Evolutionary conservation across 1,139 yeast species (phyloP).

Genomic region (Debaryomyces coudertii): DNA sequence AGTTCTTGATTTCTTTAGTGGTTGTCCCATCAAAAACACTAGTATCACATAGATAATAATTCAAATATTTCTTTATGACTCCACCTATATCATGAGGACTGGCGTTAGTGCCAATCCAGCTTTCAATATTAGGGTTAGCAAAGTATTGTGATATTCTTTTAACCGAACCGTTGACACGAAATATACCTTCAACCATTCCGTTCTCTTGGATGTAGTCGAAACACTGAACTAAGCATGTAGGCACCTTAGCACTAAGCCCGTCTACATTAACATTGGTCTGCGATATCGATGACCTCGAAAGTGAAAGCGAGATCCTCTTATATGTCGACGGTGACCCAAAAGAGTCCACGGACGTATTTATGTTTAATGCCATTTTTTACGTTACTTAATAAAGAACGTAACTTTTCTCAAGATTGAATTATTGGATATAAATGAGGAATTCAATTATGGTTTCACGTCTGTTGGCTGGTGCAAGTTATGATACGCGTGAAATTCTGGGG

Average conservation of each 20-base stretch:
- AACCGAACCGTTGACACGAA: conserved; percentile 33
- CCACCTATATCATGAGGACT: conserved; percentile 26
- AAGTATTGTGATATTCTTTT: conserved; percentile 24
- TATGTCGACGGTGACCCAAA: conserved; percentile 4
- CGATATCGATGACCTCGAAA: conserved; percentile 3
- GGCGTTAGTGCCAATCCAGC: conserved; percentile 18
- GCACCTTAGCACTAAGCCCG: conserved; percentile 16
- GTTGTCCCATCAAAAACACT: conserved; percentile 16
- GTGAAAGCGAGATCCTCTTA: conserved; percentile 2
- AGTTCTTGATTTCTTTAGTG: conserved; percentile 16
- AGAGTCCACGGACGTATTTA: conserved; percentile 7
- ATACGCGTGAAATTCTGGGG: conserved; percentile 9
- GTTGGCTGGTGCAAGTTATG: neutral
- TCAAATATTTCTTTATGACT: conserved; percentile 22
- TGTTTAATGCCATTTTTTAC: conserved; percentile 4
- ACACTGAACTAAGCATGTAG: conserved; percentile 24
- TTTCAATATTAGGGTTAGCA: conserved; percentile 16
- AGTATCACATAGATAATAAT: conserved; percentile 15
- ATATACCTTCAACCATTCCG: conserved; percentile 28
- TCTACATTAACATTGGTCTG: neutral
- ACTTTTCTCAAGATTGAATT: neutral
- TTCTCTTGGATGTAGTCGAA: conserved; percentile 24
- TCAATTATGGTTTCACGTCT: neutral
- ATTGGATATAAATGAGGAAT: conserved; percentile 2
- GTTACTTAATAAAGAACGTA: neutral